These are phyloP conservation scores for Synura sp. DNA, from an alignment of 352 stramenopile species.

Conservation along the genomic window DNA sequence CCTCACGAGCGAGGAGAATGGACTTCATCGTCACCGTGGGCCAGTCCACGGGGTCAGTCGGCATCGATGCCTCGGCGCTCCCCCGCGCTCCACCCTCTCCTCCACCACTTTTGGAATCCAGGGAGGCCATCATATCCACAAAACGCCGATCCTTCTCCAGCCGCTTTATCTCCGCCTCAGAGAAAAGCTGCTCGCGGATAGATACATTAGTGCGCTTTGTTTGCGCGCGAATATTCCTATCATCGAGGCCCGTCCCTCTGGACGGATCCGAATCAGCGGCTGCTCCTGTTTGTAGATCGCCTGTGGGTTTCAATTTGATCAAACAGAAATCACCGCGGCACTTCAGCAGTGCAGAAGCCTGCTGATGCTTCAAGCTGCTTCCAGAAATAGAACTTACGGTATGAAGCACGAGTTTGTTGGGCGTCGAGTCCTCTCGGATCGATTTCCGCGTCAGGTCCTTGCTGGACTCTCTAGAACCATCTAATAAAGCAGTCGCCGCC, in stretches of 20 bases:
- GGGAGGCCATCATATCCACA: slow-evolving; percentile 51
- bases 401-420: no score
- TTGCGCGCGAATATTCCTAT: no score
- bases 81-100: not conserved
- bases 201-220: not conserved
- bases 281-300: not conserved
- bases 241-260: no score
- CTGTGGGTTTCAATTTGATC: not conserved
- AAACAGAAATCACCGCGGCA: slow-evolving; percentile 15
- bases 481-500: no score
- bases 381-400: no score
- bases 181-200: slow-evolving; percentile 44
- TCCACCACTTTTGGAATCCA: slow-evolving; percentile 52
- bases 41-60: slow-evolving; percentile 51
- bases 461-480: no score
- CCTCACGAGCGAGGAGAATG: slow-evolving; percentile 57
- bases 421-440: no score
- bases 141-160: slow-evolving; percentile 58
- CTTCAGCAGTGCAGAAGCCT: not conserved
- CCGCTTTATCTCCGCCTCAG: slow-evolving; percentile 53
- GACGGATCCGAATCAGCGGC: no score
- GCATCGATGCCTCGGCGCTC: slow-evolving; percentile 20
- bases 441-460: no score
- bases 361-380: not conserved
- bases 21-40: slow-evolving; percentile 65